Evolutionary conservation across 805 yeast species (phyloP).

Genomic region (Hanseniaspora pseudoguilliermondii): DNA sequence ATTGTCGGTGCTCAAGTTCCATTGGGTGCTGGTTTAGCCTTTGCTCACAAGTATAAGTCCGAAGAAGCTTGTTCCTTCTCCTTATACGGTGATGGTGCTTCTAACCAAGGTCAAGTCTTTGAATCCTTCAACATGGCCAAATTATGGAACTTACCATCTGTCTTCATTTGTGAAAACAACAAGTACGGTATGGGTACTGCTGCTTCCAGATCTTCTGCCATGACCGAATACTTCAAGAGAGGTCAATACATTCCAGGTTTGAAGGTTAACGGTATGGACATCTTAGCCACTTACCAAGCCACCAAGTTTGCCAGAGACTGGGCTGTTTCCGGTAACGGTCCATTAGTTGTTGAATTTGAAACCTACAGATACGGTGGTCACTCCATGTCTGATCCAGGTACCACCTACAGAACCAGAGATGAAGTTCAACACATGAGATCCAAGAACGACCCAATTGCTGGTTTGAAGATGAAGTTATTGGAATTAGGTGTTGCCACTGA

Average conservation of each 20-base stretch:
- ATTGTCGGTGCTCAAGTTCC: conserved; percentile 99
- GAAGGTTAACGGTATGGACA: conserved; percentile 98
- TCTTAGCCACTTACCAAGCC: conserved; percentile 87
- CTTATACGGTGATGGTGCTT: conserved; percentile 97
- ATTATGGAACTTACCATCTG: conserved; percentile 89
- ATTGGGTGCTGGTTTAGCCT: conserved; percentile 95
- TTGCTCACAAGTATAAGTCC: conserved; percentile 88
- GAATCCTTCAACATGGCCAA: conserved; percentile 98
- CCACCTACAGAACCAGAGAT: conserved; percentile 99
- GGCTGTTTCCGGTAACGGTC: conserved; percentile 88
- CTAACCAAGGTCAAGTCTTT: conserved; percentile 98
- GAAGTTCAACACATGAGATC: conserved; percentile 99
- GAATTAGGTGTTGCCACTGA: conserved; percentile 81
- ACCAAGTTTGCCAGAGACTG: conserved; percentile 95
- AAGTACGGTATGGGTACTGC: conserved; percentile 99
- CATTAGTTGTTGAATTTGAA: conserved; percentile 89
- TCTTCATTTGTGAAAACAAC: conserved; percentile 96
- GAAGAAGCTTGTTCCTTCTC: conserved; percentile 73
- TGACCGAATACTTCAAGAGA: conserved; percentile 94
- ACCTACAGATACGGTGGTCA: conserved; percentile 99
- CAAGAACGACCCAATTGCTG: conserved; percentile 93
- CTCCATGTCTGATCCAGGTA: conserved; percentile 99
- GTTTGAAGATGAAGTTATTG: conserved; percentile 74
- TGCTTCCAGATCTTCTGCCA: conserved; percentile 91
- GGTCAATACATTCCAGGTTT: conserved; percentile 99